Evolutionary conservation across 2,329 filamentous ascomycete species (phyloP).

Genomic region (Cercospora brassicicola): DNA sequence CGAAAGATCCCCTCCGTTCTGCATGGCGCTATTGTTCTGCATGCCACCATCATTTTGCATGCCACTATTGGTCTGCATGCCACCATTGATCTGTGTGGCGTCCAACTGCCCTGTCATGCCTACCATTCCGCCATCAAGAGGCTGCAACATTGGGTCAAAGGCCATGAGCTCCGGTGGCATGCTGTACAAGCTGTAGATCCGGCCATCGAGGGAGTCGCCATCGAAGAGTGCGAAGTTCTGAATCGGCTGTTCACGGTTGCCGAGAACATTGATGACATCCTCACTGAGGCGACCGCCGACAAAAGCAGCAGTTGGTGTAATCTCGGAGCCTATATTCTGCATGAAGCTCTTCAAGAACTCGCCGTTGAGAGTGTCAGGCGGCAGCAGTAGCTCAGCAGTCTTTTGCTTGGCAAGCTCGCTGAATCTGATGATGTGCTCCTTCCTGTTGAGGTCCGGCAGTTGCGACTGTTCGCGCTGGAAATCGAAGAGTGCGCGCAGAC

Average conservation of each 20-base stretch:
- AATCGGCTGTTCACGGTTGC: conserved; percentile 86
- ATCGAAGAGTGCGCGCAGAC: conserved; percentile 85
- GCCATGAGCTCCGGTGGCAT: conserved; percentile 33
- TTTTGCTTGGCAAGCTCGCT: conserved; percentile 75
- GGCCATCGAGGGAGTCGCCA: conserved; percentile 74
- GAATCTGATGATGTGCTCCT: conserved; percentile 69
- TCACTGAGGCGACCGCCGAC: conserved; percentile 88
- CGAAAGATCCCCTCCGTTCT: neutral
- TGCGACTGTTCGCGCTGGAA: conserved; percentile 58
- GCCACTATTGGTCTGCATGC: neutral
- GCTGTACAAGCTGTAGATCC: conserved; percentile 68
- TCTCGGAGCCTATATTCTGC: conserved; percentile 79
- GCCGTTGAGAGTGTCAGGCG: conserved; percentile 46
- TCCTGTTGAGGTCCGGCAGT: conserved; percentile 52
- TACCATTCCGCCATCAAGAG: neutral
- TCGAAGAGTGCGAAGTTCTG: conserved; percentile 95
- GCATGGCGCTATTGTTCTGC: neutral
- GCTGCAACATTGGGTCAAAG: conserved; percentile 14
- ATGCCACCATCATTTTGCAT: neutral
- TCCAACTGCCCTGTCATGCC: neutral
- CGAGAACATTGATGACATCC: conserved; percentile 95
- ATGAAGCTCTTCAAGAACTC: conserved; percentile 80
- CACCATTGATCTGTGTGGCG: neutral
- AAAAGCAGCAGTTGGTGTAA: conserved; percentile 84
- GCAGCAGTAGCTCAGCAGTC: conserved; percentile 64